Evolutionary conservation across 148 eudicot species (phyloP).

Genomic region (Cornus suecica): DNA sequence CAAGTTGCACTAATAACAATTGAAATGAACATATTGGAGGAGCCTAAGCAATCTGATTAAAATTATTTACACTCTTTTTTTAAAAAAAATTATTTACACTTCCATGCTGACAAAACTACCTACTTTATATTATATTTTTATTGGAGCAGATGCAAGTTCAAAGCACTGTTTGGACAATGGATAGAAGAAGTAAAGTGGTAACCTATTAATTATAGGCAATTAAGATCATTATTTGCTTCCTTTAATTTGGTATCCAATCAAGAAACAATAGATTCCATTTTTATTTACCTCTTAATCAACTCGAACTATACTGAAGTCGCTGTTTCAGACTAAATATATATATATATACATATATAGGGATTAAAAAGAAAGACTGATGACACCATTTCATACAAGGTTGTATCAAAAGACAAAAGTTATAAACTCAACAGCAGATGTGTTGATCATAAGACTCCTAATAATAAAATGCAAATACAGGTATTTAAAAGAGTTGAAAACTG

Average conservation of each 20-base stretch:
- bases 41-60: no score
- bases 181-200: not conserved
- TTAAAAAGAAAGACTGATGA: no score
- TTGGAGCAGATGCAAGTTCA: slow-evolving; percentile 14
- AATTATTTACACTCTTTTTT: no score
- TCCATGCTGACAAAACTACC: slow-evolving; percentile 1
- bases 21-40: not conserved
- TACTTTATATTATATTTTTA: not conserved
- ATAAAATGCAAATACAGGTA: not conserved
- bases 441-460: not conserved
- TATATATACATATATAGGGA: no score
- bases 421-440: not conserved
- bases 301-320: no score
- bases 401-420: no score
- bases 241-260: not conserved
- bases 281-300: not conserved
- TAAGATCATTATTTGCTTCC: no score
- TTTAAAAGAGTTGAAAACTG: not conserved
- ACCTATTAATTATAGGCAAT: not conserved
- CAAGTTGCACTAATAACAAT: slow-evolving; percentile 8
- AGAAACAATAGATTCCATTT: not conserved
- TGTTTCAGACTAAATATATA: no score
- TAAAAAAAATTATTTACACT: slow-evolving; percentile 2
- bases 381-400: no score
- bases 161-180: slow-evolving; percentile 11